These are phyloP conservation scores for Trypethelium eluteriae DNA, from an alignment of 495 filamentous ascomycete species.

Conservation along the genomic window DNA sequence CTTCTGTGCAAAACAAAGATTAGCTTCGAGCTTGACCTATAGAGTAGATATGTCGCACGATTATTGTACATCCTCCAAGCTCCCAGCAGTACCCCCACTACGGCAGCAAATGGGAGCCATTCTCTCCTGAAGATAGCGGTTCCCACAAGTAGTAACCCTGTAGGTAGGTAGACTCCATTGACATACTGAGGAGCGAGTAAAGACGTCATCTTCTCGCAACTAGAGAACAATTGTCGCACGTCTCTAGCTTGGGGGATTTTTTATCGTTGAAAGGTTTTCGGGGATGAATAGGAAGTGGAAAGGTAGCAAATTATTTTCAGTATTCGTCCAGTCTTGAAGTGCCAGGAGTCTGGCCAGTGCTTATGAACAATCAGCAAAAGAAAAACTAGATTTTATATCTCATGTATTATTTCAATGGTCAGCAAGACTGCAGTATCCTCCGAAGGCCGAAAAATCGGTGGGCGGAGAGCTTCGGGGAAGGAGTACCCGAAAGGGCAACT, in stretches of 20 bases:
- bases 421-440: neutral
- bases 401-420: neutral
- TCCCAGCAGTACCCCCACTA: constrained; percentile 52
- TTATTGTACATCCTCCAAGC: constrained; percentile 55
- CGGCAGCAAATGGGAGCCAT: constrained; percentile 65
- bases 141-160: constrained; percentile 69
- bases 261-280: neutral
- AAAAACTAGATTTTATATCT: too few relatives aligned
- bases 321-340: too few relatives aligned
- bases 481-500: constrained; percentile 44
- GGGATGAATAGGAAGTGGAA: too few relatives aligned
- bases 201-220: constrained; percentile 30
- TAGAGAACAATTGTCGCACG: neutral
- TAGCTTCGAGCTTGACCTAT: constrained; percentile 12
- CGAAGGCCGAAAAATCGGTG: neutral
- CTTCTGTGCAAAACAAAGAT: constrained; percentile 41
- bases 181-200: constrained; percentile 48
- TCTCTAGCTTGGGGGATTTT: neutral
- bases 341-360: too few relatives aligned
- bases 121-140: constrained; percentile 68
- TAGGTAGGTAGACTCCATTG: constrained; percentile 76
- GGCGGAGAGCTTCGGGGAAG: constrained; percentile 24
- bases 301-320: too few relatives aligned
- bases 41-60: constrained; percentile 40
- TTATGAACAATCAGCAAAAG: too few relatives aligned